Evolutionary conservation across 1,284 basidiomycete genomes (phyloP).

Genomic region (Rhizoctonia solani): DNA sequence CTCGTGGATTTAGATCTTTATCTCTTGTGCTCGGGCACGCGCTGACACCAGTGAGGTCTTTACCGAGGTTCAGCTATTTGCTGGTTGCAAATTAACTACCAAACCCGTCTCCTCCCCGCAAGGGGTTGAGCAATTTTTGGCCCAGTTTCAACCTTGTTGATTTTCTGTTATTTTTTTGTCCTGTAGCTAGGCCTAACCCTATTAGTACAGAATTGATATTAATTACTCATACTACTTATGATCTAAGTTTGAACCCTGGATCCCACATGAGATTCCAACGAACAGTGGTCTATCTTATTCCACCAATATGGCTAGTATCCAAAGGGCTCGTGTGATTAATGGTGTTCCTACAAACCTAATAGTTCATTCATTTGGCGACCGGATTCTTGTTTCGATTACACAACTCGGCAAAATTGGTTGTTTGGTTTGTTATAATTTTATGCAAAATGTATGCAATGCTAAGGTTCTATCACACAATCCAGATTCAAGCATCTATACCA

Average conservation of each 20-base stretch:
- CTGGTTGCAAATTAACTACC: slow-evolving; percentile 94
- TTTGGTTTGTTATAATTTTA: slow-evolving; percentile 57
- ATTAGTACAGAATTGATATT: background rate
- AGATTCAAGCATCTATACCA: slow-evolving; percentile 85
- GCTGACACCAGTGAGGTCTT: slow-evolving; percentile 89
- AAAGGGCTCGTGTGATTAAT: slow-evolving; percentile 55
- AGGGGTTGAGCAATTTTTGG: slow-evolving; percentile 81
- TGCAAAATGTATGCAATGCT: background rate
- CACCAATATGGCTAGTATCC: slow-evolving; percentile 41
- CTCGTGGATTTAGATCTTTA: slow-evolving; percentile 43
- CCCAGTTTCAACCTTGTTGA: slow-evolving; percentile 11
- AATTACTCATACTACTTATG: no score
- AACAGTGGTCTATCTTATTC: background rate
- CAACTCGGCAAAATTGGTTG: slow-evolving; percentile 87
- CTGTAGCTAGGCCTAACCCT: slow-evolving; percentile 19
- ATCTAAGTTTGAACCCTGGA: no score
- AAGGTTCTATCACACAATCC: slow-evolving; percentile 36
- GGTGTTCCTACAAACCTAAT: slow-evolving; percentile 72
- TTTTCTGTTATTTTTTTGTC: slow-evolving; percentile 4
- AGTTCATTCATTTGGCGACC: slow-evolving; percentile 77
- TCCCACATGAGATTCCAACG: no score
- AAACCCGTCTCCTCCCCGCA: slow-evolving; percentile 74
- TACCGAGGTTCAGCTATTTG: slow-evolving; percentile 91
- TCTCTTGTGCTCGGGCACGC: slow-evolving; percentile 92
- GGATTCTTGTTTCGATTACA: slow-evolving; percentile 78